Conservation (phyloP, 2,329 filamentous ascomycete genomes). For the Graphiopsis chlorocephala region DNA sequence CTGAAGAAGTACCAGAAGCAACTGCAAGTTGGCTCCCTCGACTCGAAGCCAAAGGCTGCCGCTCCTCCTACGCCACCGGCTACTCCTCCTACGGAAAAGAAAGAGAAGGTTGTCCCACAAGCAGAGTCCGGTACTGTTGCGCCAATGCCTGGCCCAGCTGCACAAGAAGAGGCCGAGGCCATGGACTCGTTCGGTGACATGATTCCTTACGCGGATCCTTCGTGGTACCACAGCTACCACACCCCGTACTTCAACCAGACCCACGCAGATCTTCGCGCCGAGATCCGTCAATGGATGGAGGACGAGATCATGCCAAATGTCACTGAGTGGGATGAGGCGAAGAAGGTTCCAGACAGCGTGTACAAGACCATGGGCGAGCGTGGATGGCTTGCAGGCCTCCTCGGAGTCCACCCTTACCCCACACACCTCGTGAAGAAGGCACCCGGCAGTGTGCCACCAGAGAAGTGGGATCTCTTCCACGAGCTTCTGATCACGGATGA, state of each 20-base stretch:
- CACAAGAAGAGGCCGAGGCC: slow-evolving; percentile 60
- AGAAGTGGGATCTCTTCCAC: slow-evolving; percentile 98
- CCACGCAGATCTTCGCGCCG: slow-evolving; percentile 84
- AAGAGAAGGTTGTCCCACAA: slow-evolving; percentile 55
- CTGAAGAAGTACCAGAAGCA: slow-evolving; percentile 77
- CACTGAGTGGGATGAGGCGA: slow-evolving; percentile 95
- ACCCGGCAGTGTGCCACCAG: slow-evolving; percentile 74
- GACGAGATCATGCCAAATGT: slow-evolving; percentile 86
- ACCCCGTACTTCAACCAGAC: slow-evolving; percentile 96
- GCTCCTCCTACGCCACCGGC: slow-evolving; percentile 52
- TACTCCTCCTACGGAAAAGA: slow-evolving; percentile 44
- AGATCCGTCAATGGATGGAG: slow-evolving; percentile 91
- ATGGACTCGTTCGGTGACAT: slow-evolving; percentile 82
- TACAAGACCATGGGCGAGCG: slow-evolving; percentile 95
- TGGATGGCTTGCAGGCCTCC: slow-evolving; percentile 87
- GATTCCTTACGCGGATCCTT: slow-evolving; percentile 87
- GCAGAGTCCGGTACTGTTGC: slow-evolving; percentile 56
- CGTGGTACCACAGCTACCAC: slow-evolving; percentile 71
- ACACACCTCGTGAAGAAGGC: slow-evolving; percentile 65
- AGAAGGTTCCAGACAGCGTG: slow-evolving; percentile 80
- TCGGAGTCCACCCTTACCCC: slow-evolving; percentile 75
- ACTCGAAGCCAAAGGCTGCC: slow-evolving; percentile 70
- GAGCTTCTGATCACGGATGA: slow-evolving; percentile 95
- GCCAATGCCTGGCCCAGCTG: slow-evolving; percentile 38
- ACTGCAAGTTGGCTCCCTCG: slow-evolving; percentile 80